Conservation (phyloP, 2,329 filamentous ascomycete species). For the Sarocladiaceae sp. region DNA sequence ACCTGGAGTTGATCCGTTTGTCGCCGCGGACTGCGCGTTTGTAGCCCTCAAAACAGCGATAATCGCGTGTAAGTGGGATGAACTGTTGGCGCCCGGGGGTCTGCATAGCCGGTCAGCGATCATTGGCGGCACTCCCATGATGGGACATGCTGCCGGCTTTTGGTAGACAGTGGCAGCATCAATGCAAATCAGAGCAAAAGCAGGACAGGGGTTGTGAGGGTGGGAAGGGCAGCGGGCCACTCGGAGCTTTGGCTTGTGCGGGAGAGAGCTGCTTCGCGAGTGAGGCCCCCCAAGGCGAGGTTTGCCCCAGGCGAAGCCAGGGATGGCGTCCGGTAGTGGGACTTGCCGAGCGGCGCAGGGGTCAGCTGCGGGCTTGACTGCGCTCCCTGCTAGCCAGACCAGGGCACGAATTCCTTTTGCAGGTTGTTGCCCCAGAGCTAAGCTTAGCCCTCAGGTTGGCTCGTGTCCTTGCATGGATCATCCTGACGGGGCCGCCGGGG, state of each 20-base stretch:
- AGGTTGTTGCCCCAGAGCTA: too few relatives aligned
- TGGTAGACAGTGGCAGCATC: conserved; percentile 5
- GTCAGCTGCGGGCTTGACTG: conserved; percentile 5
- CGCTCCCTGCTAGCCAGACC: conserved; percentile 1
- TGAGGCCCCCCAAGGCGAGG: not conserved
- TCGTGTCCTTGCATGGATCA: too few relatives aligned
- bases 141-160: conserved; percentile 5
- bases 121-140: conserved; percentile 6
- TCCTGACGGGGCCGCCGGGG: too few relatives aligned
- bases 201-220: conserved; percentile 3
- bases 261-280: conserved; percentile 2
- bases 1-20: conserved; percentile 2
- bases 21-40: conserved; percentile 1
- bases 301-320: conserved; percentile 4
- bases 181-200: conserved; percentile 7
- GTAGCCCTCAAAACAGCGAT: not conserved
- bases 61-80: conserved; percentile 7
- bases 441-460: too few relatives aligned
- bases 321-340: conserved; percentile 5
- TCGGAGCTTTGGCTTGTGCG: conserved; percentile 8
- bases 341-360: conserved; percentile 9
- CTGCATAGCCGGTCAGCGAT: conserved; percentile 5
- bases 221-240: not conserved
- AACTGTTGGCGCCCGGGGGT: not conserved
- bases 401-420: conserved; percentile 1